Base-by-base conservation (phyloP, 768 basidiomycete species). In the Goffeauzyma gilvescens region DNA sequence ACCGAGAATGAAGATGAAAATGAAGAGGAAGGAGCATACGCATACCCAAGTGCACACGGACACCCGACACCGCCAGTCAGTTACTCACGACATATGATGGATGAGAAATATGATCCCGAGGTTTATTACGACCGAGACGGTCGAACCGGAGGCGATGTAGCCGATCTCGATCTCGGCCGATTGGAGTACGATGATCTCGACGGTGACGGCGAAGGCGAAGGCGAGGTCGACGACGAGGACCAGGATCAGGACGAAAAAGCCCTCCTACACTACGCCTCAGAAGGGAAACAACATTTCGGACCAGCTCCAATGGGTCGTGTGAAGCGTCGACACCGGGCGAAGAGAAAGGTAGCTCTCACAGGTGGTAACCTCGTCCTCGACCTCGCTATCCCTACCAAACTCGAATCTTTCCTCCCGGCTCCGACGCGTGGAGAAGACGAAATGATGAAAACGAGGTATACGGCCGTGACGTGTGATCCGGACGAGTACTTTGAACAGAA, bases 381-480 rank as follows among this genome's bases (percentile, higher is more conserved):
- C 50, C 67, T 87, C 43, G 71, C 74, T 35, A 81, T 93, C 2
- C 89, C 89, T 6, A 76, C 81, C 3, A 79, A 79, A 54, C 69
- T 95, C 30, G 58, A 58, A 14, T 55, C 57, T 32, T 60, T 58
- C 32, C 45, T 60, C 15, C 61, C 61, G 2, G 78, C 80, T 15
- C 64, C 79, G 51, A 64, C 71, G 31, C 75, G 78, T 41, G 72
- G 84, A 84, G 45, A 78, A 52, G 69, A 74, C 33, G 82, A 32
- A 27, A 41, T 34, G 33, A 32, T 35, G 40, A 31, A 40, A 21
- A 41, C 39, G 28, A 77, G 90, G 4, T 96, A 96, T 65, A 86
- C 87, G 5, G 86, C 84, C 0, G 80, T 89, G 5, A 93, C 86
- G 8, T 85, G 86, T 60, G 85, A 87, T 58, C 87, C 89, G 1